phyloP scores from a whole-genome alignment of 1,284 basidiomycete species.

The Malassezia arunalokei region DNA sequence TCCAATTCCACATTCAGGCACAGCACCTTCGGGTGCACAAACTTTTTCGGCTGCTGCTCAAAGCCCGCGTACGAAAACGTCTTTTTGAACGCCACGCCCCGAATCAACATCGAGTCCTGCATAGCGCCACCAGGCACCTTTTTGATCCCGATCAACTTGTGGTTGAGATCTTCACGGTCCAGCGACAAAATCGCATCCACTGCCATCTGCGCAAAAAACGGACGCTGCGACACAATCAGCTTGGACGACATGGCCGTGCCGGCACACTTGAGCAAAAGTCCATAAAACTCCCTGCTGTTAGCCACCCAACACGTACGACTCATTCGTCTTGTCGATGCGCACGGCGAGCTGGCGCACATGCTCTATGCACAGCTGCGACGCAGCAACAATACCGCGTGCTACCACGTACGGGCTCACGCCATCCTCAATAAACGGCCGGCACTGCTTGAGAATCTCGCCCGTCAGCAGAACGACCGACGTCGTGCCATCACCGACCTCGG shows the following conservation, averaged over 20 bases:
- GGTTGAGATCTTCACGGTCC: conserved; percentile 86
- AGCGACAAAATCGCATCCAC: conserved; percentile 73
- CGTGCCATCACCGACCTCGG: conserved; percentile 95
- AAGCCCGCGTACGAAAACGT: conserved; percentile 99
- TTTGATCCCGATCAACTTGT: conserved; percentile 93
- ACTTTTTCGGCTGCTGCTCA: conserved; percentile 94
- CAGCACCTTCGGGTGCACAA: conserved; percentile 75
- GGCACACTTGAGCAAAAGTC: conserved; percentile 87
- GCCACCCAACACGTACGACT: conserved; percentile 56
- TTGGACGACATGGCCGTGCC: conserved; percentile 99
- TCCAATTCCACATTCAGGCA: conserved; percentile 97
- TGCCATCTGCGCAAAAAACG: conserved; percentile 98
- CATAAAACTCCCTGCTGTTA: conserved; percentile 65
- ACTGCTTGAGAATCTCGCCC: conserved; percentile 86
- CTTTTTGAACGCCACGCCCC: conserved; percentile 99
- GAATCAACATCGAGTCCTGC: conserved; percentile 73
- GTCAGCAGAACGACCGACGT: conserved; percentile 89
- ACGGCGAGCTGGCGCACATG: conserved; percentile 82
- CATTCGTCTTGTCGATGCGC: conserved; percentile 75
- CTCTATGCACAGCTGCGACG: conserved; percentile 71
- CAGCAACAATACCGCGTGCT: conserved; percentile 87
- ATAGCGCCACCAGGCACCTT: conserved; percentile 98
- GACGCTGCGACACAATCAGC: conserved; percentile 95
- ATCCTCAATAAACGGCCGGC: conserved; percentile 83
- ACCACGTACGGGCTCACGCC: conserved; percentile 95